Conservation (phyloP, 2,329 filamentous ascomycete species). For the Fusarium sp. region DNA sequence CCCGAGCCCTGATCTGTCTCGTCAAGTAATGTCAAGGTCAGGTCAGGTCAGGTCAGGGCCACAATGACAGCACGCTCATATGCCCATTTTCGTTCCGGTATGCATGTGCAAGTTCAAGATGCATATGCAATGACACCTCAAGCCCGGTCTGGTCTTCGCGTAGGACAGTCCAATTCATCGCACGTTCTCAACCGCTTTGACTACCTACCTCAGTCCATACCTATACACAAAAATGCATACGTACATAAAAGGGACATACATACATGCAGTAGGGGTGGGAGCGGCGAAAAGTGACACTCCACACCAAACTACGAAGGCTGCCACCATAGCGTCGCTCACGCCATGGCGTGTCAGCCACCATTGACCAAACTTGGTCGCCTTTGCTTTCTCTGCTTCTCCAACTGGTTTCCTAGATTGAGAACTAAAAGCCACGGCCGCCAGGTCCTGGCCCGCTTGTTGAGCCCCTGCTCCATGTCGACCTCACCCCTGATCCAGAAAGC, state of each 20-base stretch:
- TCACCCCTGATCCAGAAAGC: slow-evolving; percentile 42
- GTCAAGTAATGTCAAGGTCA: background rate
- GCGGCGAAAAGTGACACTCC: slow-evolving; percentile 31
- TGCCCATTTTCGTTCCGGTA: slow-evolving; percentile 34
- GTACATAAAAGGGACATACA: slow-evolving; percentile 28
- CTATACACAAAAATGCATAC: slow-evolving; percentile 5
- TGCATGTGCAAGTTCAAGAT: slow-evolving; percentile 40
- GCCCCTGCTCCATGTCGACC: slow-evolving; percentile 43
- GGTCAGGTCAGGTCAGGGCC: background rate
- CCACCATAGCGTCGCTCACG: slow-evolving; percentile 17
- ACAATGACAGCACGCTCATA: slow-evolving; percentile 21
- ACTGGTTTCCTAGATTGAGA: slow-evolving; percentile 46
- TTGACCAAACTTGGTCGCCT: slow-evolving; percentile 22
- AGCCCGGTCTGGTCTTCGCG: slow-evolving; percentile 41
- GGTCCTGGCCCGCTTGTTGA: slow-evolving; percentile 41
- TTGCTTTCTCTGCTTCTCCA: slow-evolving; percentile 27
- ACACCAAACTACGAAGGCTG: slow-evolving; percentile 33
- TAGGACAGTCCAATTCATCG: slow-evolving; percentile 44
- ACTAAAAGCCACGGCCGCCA: slow-evolving; percentile 38
- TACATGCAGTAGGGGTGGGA: slow-evolving; percentile 24
- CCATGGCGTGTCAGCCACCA: slow-evolving; percentile 39
- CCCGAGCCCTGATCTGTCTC: slow-evolving; percentile 11
- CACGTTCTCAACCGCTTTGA: slow-evolving; percentile 45
- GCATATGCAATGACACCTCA: slow-evolving; percentile 46
- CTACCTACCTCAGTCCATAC: slow-evolving; percentile 15